phyloP scores from a whole-genome alignment of 2,329 filamentous ascomycete species.

The Tolypocladium amazonense region DNA sequence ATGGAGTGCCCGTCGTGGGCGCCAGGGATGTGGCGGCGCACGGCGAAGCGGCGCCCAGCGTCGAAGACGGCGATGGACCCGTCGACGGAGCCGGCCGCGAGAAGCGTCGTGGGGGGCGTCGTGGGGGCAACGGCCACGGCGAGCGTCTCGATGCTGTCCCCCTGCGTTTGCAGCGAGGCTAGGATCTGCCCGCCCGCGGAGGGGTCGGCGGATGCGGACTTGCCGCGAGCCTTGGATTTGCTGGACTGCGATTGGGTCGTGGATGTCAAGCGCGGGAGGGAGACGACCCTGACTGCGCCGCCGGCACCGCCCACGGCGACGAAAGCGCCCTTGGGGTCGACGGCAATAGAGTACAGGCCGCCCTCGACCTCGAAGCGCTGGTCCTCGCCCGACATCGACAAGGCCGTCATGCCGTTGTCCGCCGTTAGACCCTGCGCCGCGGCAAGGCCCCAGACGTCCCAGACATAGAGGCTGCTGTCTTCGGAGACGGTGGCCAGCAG shows the following conservation, averaged over 20 bases:
- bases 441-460: constrained; percentile 79
- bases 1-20: constrained; percentile 85
- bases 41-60: constrained; percentile 72
- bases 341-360: constrained; percentile 77
- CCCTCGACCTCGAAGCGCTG: constrained; percentile 89
- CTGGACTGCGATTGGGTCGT: constrained; percentile 17
- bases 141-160: constrained; percentile 66
- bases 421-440: constrained; percentile 42
- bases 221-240: neutral
- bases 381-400: constrained; percentile 69
- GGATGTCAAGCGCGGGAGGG: constrained; percentile 55
- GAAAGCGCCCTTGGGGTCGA: constrained; percentile 70
- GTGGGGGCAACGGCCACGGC: constrained; percentile 38
- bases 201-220: constrained; percentile 18
- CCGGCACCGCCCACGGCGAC: constrained; percentile 81
- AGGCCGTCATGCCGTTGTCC: constrained; percentile 52
- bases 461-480: constrained; percentile 81
- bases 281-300: constrained; percentile 75
- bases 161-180: constrained; percentile 71
- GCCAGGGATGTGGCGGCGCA: constrained; percentile 70
- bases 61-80: constrained; percentile 81
- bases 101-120: constrained; percentile 39
- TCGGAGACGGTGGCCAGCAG: constrained; percentile 83
- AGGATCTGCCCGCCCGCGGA: constrained; percentile 52
- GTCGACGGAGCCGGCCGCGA: constrained; percentile 59